Percentiles rank a stretch among this genome's conserved stretches.
Evolutionary conservation across 2,329 filamentous ascomycete species (phyloP).

Genomic region (Neurospora sp.): DNA sequence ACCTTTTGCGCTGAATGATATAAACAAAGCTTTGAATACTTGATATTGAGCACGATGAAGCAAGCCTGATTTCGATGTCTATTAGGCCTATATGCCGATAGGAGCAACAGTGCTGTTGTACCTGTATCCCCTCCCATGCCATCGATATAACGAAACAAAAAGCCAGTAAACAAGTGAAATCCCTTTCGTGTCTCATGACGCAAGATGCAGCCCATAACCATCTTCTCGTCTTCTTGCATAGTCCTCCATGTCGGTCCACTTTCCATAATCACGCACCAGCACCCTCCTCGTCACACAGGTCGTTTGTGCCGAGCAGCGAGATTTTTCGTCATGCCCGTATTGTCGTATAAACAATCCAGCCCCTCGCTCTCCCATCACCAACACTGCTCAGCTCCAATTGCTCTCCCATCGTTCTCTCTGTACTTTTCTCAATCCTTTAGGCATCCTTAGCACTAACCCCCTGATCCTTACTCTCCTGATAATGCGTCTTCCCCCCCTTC

Average conservation of each 20-base stretch:
- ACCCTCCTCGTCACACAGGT: background rate
- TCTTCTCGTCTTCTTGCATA: no score
- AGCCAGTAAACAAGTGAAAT: background rate
- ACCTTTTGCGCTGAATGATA: background rate
- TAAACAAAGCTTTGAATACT: background rate
- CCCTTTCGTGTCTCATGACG: background rate
- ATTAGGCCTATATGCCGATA: background rate
- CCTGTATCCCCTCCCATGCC: background rate
- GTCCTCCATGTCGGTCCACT: no score
- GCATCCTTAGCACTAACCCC: background rate
- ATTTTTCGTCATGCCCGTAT: background rate
- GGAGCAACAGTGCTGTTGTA: background rate
- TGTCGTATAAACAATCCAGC: no score
- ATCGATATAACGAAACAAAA: background rate
- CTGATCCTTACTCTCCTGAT: slow-evolving; percentile 13
- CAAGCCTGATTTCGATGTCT: background rate
- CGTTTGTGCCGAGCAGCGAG: background rate
- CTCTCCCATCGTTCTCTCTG: background rate
- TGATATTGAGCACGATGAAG: background rate
- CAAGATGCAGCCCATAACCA: background rate
- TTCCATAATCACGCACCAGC: background rate
- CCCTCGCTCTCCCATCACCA: background rate
- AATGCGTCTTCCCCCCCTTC: slow-evolving; percentile 18
- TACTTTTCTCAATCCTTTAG: no score
- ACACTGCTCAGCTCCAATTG: background rate